phyloP scores from a whole-genome alignment of 2,329 filamentous ascomycete genomes.

The Venturia oleaginea region DNA sequence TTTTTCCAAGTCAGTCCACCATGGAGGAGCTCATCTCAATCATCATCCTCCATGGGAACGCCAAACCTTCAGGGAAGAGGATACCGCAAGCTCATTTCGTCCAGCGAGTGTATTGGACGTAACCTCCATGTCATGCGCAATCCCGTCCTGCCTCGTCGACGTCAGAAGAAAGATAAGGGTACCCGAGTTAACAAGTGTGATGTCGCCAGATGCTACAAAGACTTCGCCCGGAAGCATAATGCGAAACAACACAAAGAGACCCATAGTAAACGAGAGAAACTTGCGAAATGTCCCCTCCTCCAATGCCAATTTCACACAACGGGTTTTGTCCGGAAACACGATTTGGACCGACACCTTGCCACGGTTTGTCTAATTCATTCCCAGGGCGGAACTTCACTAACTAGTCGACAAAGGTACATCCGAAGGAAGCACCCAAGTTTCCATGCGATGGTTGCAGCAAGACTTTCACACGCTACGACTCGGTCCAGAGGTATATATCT shows the following conservation, averaged over 20 bases:
- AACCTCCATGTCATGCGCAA: no score
- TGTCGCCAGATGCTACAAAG: not conserved
- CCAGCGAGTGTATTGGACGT: not conserved
- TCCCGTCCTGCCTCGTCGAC: not conserved
- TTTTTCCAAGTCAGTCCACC: not conserved
- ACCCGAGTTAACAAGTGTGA: not conserved
- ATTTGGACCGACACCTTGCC: not conserved
- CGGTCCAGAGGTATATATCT: not conserved
- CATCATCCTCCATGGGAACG: not conserved
- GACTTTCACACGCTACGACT: not conserved
- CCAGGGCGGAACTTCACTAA: not conserved
- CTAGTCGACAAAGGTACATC: not conserved
- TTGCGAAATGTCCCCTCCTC: not conserved
- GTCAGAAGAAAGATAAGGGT: not conserved
- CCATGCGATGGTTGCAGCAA: not conserved
- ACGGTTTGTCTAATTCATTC: not conserved
- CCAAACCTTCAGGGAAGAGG: not conserved
- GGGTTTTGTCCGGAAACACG: not conserved
- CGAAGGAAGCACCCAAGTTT: no score
- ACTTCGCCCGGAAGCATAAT: conserved; percentile 2
- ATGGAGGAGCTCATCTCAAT: not conserved
- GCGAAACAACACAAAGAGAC: not conserved
- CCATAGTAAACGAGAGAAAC: not conserved
- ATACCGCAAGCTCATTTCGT: not conserved
- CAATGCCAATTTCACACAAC: no score